A percentile compares a stretch with the other conserved stretches of the same genome.
Conservation (phyloP, 2,329 filamentous ascomycete species). For the Ceratocystis harringtonii region DNA sequence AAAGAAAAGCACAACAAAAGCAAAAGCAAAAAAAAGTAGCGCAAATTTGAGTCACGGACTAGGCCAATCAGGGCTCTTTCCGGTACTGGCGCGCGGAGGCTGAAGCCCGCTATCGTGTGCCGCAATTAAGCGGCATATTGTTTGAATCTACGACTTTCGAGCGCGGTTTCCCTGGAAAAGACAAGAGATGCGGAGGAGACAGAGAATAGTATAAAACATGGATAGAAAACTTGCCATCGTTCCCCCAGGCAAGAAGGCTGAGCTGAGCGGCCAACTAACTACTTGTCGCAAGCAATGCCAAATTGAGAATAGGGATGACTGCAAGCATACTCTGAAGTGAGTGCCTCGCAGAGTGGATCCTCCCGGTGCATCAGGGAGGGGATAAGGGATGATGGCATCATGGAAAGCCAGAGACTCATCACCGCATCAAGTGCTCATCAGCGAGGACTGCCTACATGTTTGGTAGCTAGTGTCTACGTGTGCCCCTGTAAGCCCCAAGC, state of each 20-base stretch:
- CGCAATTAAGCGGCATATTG: neutral
- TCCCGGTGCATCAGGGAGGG: neutral
- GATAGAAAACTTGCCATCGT: no score
- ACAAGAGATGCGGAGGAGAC: no score
- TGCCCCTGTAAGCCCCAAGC: neutral
- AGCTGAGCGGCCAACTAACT: no score
- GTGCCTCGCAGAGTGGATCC: neutral
- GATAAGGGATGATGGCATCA: neutral
- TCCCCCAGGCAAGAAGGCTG: no score
- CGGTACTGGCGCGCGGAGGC: constrained; percentile 4
- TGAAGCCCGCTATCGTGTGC: constrained; percentile 5
- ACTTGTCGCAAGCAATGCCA: no score
- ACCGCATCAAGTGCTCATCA: no score
- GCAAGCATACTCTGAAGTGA: neutral
- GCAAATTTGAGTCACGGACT: constrained; percentile 1
- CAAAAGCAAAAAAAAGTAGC: no score
- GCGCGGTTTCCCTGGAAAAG: neutral
- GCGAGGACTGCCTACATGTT: neutral
- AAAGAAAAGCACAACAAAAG: no score
- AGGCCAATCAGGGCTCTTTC: neutral
- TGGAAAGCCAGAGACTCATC: no score
- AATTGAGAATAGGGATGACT: neutral
- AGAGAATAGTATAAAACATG: neutral
- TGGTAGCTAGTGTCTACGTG: neutral
- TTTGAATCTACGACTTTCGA: neutral